A percentile compares a stretch with the other conserved stretches of the same genome.
Conservation (phyloP, 805 yeast species). For the Tanozyma kutaoensis region DNA sequence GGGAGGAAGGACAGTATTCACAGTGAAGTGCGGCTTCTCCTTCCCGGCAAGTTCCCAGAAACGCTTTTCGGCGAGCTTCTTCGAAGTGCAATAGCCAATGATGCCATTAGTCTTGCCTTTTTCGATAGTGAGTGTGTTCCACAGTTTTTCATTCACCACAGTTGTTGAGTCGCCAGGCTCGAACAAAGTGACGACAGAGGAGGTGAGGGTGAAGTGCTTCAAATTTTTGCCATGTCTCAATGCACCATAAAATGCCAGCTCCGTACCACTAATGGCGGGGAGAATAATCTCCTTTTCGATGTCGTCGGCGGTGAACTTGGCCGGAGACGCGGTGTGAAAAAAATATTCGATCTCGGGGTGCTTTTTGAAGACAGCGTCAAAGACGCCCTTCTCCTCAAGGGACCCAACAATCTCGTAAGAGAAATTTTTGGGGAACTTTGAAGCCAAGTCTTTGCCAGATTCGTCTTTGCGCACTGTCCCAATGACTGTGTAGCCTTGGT, state of each 20-base stretch:
- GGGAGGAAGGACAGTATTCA: too few species aligned
- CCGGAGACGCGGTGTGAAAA: slow-evolving; percentile 43
- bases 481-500: slow-evolving; percentile 29
- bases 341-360: slow-evolving; percentile 29
- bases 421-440: slow-evolving; percentile 8
- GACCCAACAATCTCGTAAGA: slow-evolving; percentile 17
- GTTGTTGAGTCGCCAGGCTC: too few species aligned
- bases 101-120: too few species aligned
- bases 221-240: too few species aligned
- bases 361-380: slow-evolving; percentile 29
- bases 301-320: slow-evolving; percentile 24
- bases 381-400: slow-evolving; percentile 26
- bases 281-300: slow-evolving; percentile 34
- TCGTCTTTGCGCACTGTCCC: slow-evolving; percentile 36
- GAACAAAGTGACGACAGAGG: too few species aligned
- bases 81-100: slow-evolving; percentile 28
- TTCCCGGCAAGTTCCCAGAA: too few species aligned
- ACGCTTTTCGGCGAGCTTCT: slow-evolving; percentile 24
- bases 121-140: slow-evolving; percentile 24
- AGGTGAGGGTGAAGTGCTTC: too few species aligned
- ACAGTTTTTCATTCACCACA: slow-evolving; percentile 23
- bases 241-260: too few species aligned
- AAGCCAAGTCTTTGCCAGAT: too few species aligned
- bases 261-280: slow-evolving; percentile 55
- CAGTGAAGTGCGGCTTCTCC: too few species aligned